phyloP scores from a whole-genome alignment of 495 filamentous ascomycete species.

The Neurospora sp. region DNA sequence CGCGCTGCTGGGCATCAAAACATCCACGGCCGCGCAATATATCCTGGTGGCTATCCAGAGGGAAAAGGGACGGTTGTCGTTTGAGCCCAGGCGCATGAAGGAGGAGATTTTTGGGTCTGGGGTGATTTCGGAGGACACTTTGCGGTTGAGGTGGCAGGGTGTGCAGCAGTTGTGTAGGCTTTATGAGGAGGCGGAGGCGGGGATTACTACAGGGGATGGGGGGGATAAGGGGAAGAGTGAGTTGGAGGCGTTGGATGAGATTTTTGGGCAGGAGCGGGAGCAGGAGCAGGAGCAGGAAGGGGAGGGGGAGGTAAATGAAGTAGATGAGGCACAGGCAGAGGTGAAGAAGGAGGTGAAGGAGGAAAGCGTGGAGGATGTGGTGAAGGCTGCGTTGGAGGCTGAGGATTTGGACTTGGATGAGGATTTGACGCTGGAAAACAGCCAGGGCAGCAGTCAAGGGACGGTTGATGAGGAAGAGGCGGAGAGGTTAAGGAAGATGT shows the following conservation, averaged over 20 bases:
- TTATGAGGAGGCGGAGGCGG: background rate
- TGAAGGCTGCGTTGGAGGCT: background rate
- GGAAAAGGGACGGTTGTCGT: constrained; percentile 35
- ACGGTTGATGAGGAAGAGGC: background rate
- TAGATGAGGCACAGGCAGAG: background rate
- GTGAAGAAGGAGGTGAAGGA: background rate
- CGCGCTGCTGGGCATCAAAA: constrained; percentile 37
- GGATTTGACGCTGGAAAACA: background rate
- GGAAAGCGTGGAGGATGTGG: background rate
- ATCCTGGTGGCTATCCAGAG: constrained; percentile 32
- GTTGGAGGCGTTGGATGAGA: background rate
- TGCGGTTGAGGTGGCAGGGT: background rate
- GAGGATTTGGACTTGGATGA: background rate
- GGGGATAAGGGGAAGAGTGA: background rate
- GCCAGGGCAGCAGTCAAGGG: background rate
- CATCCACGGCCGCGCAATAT: constrained; percentile 40
- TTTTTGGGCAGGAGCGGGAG: background rate
- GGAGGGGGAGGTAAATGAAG: background rate
- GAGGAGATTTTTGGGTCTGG: constrained; percentile 17
- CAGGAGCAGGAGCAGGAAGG: background rate
- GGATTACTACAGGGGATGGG: background rate
- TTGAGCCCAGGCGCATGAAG: constrained; percentile 22
- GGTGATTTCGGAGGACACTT: background rate
- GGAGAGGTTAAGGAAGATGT: background rate
- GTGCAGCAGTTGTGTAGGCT: background rate